Conservation (phyloP, 2,329 filamentous ascomycete genomes). For the Sporothrix brasiliensis region DNA sequence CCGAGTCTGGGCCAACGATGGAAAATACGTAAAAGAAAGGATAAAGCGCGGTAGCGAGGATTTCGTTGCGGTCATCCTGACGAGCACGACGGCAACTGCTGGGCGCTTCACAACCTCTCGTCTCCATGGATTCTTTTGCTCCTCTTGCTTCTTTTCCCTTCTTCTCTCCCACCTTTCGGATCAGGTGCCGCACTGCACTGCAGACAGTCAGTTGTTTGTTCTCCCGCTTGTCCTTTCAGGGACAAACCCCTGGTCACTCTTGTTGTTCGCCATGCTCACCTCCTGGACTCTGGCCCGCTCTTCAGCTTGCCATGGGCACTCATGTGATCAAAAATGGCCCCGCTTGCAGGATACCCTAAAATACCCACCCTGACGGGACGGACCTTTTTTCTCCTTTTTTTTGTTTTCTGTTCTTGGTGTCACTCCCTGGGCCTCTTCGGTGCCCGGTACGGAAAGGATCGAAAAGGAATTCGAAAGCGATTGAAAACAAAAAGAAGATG, state of each 20-base stretch:
- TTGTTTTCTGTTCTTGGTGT: constrained; percentile 21
- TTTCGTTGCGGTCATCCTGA: background rate
- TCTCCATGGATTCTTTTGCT: background rate
- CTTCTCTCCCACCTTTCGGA: background rate
- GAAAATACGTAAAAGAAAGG: too few species aligned
- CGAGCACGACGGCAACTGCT: too few species aligned
- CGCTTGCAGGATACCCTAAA: constrained; percentile 29
- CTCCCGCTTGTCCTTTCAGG: background rate
- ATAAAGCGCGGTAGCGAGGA: background rate
- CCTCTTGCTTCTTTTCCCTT: background rate
- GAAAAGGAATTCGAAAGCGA: constrained; percentile 28
- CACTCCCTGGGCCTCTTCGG: constrained; percentile 20
- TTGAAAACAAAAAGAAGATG: background rate
- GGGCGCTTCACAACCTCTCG: too few species aligned
- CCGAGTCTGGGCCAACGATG: too few species aligned
- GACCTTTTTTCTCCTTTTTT: constrained; percentile 32
- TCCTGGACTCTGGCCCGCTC: constrained; percentile 20
- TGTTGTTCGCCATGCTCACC: background rate
- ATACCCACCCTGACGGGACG: constrained; percentile 28
- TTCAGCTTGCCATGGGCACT: constrained; percentile 29
- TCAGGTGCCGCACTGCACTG: background rate
- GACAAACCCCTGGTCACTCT: background rate
- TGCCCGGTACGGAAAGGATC: constrained; percentile 32
- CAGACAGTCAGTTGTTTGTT: background rate
- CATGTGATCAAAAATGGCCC: constrained; percentile 35